These are phyloP conservation scores for Chaetothyriales sp. DNA, from an alignment of 2,329 filamentous ascomycete genomes.

Conservation along the genomic window DNA sequence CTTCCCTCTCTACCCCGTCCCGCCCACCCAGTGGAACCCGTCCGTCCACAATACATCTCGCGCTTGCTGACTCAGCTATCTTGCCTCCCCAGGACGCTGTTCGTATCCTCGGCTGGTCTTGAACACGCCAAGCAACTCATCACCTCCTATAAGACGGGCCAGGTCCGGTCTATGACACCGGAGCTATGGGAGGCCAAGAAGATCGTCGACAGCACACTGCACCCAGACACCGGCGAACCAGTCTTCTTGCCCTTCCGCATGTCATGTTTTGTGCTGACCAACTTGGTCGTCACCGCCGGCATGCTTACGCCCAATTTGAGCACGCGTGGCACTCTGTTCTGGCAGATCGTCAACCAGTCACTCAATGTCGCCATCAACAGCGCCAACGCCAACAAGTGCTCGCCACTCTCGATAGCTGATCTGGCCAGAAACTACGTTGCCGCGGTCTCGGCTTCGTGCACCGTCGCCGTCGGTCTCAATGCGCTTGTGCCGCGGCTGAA, in stretches of 20 bases:
- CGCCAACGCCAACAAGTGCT: slow-evolving; percentile 92
- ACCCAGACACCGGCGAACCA: slow-evolving; percentile 86
- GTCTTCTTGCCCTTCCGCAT: slow-evolving; percentile 94
- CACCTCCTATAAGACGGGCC: slow-evolving; percentile 73
- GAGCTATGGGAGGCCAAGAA: slow-evolving; percentile 95
- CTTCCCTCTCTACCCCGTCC: no score
- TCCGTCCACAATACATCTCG: no score
- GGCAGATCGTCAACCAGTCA: slow-evolving; percentile 95
- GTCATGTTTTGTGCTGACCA: slow-evolving; percentile 88
- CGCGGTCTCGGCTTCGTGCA: slow-evolving; percentile 84
- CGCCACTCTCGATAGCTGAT: slow-evolving; percentile 65
- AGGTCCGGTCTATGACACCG: slow-evolving; percentile 66
- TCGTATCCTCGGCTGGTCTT: slow-evolving; percentile 64
- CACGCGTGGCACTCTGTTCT: slow-evolving; percentile 74
- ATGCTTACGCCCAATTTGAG: slow-evolving; percentile 66
- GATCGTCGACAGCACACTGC: slow-evolving; percentile 87
- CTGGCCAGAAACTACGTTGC: slow-evolving; percentile 82
- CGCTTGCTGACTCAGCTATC: slow-evolving; percentile 1
- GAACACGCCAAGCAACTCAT: slow-evolving; percentile 76
- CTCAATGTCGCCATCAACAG: slow-evolving; percentile 97
- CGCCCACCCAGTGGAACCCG: no score
- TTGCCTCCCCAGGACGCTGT: slow-evolving; percentile 55
- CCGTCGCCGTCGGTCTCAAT: slow-evolving; percentile 84
- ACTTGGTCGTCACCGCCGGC: slow-evolving; percentile 84
- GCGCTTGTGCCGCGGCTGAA: slow-evolving; percentile 75